Conservation (phyloP, 2,329 filamentous ascomycete species). For the Coleophoma crateriformis region DNA sequence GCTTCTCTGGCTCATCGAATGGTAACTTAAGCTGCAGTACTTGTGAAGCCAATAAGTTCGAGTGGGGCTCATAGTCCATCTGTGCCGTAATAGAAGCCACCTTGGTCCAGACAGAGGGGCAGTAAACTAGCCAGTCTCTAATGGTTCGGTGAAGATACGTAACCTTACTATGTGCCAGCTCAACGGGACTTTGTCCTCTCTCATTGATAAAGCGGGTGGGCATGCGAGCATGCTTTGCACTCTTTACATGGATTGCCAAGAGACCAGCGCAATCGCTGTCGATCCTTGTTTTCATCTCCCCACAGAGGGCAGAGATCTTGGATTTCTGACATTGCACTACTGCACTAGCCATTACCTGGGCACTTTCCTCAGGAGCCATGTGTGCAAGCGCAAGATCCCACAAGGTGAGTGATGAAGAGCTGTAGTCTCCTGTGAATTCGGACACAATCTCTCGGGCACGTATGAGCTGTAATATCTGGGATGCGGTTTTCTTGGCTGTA, state of each 20-base stretch:
- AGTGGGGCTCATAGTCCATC: background rate
- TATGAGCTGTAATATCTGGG: conserved; percentile 1
- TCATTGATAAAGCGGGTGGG: background rate
- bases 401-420: background rate
- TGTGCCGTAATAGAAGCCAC: background rate
- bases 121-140: background rate
- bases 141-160: background rate
- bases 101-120: background rate
- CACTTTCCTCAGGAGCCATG: background rate
- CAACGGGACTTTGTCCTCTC: background rate
- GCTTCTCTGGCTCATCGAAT: background rate
- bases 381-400: conserved; percentile 1
- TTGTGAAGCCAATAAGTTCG: background rate
- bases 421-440: background rate
- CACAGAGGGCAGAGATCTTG: background rate
- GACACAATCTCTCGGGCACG: background rate
- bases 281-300: background rate
- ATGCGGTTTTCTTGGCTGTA: conserved; percentile 5
- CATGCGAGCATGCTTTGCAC: background rate
- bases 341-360: too few species aligned
- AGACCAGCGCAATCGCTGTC: background rate
- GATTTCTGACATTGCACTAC: background rate
- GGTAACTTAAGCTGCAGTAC: background rate
- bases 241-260: background rate
- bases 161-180: background rate